Evolutionary conservation across 1,284 basidiomycete species (phyloP), one percentile per base, ranked within the genome.

Genomic region (Rhodotorula sp.): DNA sequence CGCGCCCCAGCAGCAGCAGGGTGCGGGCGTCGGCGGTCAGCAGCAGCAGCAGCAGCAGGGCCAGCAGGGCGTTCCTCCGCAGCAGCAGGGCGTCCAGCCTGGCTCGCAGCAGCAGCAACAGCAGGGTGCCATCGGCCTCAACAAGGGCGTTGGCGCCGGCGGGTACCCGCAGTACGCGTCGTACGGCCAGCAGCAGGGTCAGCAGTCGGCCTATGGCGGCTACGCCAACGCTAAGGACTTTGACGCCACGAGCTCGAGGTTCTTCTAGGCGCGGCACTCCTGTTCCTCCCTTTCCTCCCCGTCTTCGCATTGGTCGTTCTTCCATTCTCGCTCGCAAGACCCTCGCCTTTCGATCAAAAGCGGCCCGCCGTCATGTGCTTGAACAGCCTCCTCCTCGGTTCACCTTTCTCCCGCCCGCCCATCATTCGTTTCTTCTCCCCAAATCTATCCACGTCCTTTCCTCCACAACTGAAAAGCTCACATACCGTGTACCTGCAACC

Each of bases 11-110:
- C 60, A 61, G 60, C 59, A 60, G 48, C 30, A 34, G 22, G 48
- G 39, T 44, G 39, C 39, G 13, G 39, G 39, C 39, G 39, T 44
- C 39, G 39, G 39, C 39, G 39, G 20, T 2, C 34, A 52, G 34
- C 48, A 44, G 24, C 71, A 72, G 65, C 70, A 68, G 62, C 70
- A 67, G 57, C 49, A 27, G n/a, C 27, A n/a, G 24, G 55, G 36
- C 36, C 36, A 36, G 39, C 39, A 44, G 39, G 52, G 53, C 24
- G 51, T 30, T 11, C 57, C 64, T 17, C 57, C 59, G 36, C 56
- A 65, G 24, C 39, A 44, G 39, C 39, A 44, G 39, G 39, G 39
- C 11, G 39, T 17, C 39, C 13, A 17, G 8, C 34, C 20, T 17
- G 65, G 17, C 54, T 56, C 22, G 66, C 67, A 34, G 56, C 67